Evolutionary conservation across 768 basidiomycete genomes (phyloP), one percentile per base, ranked within the genome.

Genomic region (Leucosporidium scottii): DNA sequence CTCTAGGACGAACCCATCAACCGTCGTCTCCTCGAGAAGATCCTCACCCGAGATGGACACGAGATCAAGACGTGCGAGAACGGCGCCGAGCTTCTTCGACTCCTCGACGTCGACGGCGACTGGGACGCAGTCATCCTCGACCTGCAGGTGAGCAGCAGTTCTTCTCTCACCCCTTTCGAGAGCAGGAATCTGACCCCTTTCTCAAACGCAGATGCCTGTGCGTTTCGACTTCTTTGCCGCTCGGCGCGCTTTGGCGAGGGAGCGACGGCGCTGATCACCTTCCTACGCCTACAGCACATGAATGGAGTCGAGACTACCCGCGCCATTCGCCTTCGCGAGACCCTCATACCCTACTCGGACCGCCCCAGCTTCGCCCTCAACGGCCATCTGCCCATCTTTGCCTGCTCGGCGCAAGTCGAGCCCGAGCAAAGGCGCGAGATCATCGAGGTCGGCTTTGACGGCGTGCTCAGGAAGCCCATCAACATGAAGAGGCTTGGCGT

Each of bases 61-160:
- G 81, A 76, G 18, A 86, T 90, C 8, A 79, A 85, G 13, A 83
- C 83, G 60, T 84, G 85, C 2, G 85, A 83, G 1, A 89, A 92
- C 74, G 89, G 90, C 6, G 87, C 87, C 76, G 88, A 90, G 73
- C 79, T 89, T 1, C 85, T 88, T 47, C 80, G 81, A 67, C 79
- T 89, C 27, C 76, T 81, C 62, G 66, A 74, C 25, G 75, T 77
- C 0, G 87, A 89, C 75, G 79, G 80, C 51, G 79, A 82, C 6
- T 87, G 88, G 73, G 89, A 93, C 74, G 82, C 82, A 64, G 81
- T 91, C 21, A 79, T 93, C 56, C 91, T 91, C 90, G 89, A 91
- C 76, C 84, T 91, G 15, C 88, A 44, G 39, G 39, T 44, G 39
- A 44, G 39, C 15, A 17, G 15, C n/a, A n/a, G 39, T 2, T 17